These are phyloP conservation scores for Polychytrium aggregatum DNA, from an alignment of 192 early-diverging fungal species.

Conservation along the genomic window DNA sequence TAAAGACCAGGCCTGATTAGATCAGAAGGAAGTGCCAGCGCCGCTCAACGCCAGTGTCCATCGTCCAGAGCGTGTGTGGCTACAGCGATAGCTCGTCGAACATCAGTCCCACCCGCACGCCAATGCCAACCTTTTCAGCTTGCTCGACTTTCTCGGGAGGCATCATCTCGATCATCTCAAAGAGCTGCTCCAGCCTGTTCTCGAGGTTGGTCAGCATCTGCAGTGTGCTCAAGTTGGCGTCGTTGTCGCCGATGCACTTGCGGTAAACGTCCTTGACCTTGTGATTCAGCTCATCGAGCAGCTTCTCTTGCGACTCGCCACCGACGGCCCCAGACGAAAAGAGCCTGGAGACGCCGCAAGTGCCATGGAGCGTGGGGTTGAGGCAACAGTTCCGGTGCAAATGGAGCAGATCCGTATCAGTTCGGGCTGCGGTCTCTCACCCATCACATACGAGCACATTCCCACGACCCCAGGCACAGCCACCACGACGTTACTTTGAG, in stretches of 20 bases:
- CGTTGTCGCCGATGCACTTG: constrained; percentile 41
- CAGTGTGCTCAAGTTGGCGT: constrained; percentile 40
- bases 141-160: constrained; percentile 47
- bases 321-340: constrained; percentile 28
- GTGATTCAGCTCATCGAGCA: constrained; percentile 40
- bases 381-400: not conserved
- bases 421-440: too few species aligned
- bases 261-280: constrained; percentile 51
- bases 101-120: too few species aligned
- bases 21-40: too few species aligned
- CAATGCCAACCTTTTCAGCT: constrained; percentile 39
- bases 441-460: too few species aligned
- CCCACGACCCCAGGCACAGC: too few species aligned
- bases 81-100: too few species aligned
- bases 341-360: constrained; percentile 13
- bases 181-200: constrained; percentile 46
- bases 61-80: too few species aligned
- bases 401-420: too few species aligned
- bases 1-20: constrained; percentile 5
- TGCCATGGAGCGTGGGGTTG: not conserved
- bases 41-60: too few species aligned
- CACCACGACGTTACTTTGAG: constrained; percentile 20
- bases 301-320: constrained; percentile 43
- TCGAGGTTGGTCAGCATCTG: constrained; percentile 49
- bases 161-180: constrained; percentile 50